Evolutionary conservation across 306 rosid genomes (phyloP).

Genomic region (Arachis stenosperma): DNA sequence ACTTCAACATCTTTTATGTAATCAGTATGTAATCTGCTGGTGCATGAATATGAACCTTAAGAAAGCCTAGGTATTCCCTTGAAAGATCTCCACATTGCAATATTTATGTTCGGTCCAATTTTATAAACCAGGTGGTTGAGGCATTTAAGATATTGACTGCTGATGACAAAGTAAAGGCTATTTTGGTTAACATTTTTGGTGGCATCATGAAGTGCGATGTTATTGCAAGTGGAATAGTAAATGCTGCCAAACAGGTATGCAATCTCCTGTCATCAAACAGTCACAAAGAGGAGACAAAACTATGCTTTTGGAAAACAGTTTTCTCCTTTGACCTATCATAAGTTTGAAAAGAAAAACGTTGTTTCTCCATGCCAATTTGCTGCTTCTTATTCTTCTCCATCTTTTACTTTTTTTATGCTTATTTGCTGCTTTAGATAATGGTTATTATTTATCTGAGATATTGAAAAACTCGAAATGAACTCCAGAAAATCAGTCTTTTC

Average conservation of each 20-base stretch:
- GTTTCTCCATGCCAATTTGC: background rate
- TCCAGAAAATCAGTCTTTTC: slow-evolving; percentile 23
- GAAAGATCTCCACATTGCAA: slow-evolving; percentile 7
- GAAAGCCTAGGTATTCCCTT: slow-evolving; percentile 5
- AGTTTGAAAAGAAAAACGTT: slow-evolving; percentile 15
- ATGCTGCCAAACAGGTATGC: slow-evolving; percentile 92
- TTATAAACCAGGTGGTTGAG: slow-evolving; percentile 77
- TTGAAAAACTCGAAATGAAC: slow-evolving; percentile 1
- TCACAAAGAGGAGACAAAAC: too few relatives aligned
- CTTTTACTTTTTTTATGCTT: background rate
- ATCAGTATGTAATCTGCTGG: slow-evolving; percentile 20
- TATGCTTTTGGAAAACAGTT: background rate
- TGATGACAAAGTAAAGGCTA: slow-evolving; percentile 95
- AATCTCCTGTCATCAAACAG: too few relatives aligned
- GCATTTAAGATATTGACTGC: slow-evolving; percentile 97
- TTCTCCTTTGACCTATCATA: slow-evolving; percentile 20
- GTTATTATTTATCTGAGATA: slow-evolving; percentile 16
- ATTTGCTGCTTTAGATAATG: slow-evolving; percentile 13
- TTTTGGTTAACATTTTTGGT: slow-evolving; percentile 96
- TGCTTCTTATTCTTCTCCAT: too few relatives aligned
- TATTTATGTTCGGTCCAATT: slow-evolving; percentile 33
- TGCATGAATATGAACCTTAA: slow-evolving; percentile 17
- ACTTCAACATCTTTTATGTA: slow-evolving; percentile 5
- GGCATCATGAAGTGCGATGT: slow-evolving; percentile 99
- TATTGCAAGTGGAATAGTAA: slow-evolving; percentile 97